Base-by-base conservation (phyloP, 2,329 filamentous ascomycete species). In the Exophiala spinifera region DNA sequence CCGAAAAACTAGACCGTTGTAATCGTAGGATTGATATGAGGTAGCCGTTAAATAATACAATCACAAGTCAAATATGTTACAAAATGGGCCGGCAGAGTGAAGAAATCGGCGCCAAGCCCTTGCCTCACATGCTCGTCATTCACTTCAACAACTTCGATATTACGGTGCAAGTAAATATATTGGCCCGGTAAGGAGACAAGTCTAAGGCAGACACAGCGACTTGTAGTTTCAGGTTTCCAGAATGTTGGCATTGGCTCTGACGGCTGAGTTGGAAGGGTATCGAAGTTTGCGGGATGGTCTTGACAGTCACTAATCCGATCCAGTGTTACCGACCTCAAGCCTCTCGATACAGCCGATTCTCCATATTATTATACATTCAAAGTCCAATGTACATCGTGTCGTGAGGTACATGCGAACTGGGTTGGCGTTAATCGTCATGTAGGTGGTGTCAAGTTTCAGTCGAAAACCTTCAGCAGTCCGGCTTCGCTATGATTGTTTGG, bases 291-390 rank as follows among this genome's bases (percentile, higher is more conserved):
- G 10, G 28, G 28, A 31, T 31, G 8, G 28, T 31, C 28, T 31
- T 31, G 28, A 31, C 10, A 14, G 25, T 31, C 42, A 55, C 53
- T 61, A 34, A 46, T 49, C 15, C 46, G 40, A 15, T 39, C 55
- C 65, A 97, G 94, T 43, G 91, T 99, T 56, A 96, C 91, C 56
- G 88, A 94, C 66, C 84, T 99, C 63, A 86, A 86, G 53, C 94
- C 94, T 6, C 79, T 85, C 63, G 94, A 99, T 71, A 90, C 85
- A 5, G 77, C 85, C 64, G 88, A 89, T 15, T 82, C 81, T 55
- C 89, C 91, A 3, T 99, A 96, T 76, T 95, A 87, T 81, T 99
- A 96, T 76, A 96, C 89, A 47, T 97, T 99, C 82, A 94, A 88
- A 69, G 92, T 99, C 33, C 89, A 96, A 77, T 99, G 94, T 75